These are phyloP conservation scores for Phoma sp. DNA, from an alignment of 2,329 filamentous ascomycete species.

Conservation along the genomic window DNA sequence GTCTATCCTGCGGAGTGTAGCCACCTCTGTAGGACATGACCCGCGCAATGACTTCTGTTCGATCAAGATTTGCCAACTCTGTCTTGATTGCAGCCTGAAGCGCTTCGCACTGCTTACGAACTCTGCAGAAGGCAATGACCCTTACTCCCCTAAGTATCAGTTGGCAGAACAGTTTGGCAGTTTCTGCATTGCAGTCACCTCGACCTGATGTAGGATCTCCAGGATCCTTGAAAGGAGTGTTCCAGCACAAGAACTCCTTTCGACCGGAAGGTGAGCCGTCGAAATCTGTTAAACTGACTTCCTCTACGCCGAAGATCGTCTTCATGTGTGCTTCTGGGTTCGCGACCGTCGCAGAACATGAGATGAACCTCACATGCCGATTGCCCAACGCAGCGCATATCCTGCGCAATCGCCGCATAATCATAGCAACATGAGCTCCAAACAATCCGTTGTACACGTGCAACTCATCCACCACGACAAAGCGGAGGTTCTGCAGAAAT, in stretches of 20 bases:
- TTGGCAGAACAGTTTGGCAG: constrained; percentile 89
- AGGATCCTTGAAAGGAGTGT: constrained; percentile 92
- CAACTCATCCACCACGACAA: constrained; percentile 83
- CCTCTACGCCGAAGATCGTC: constrained; percentile 86
- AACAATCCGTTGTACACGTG: constrained; percentile 97
- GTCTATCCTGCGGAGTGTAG: constrained; percentile 88
- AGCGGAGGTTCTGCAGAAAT: constrained; percentile 87
- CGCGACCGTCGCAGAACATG: constrained; percentile 93
- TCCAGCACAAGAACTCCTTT: constrained; percentile 98
- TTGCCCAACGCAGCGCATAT: constrained; percentile 93
- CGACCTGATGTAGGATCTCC: constrained; percentile 84
- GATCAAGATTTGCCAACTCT: constrained; percentile 75
- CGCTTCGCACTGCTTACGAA: constrained; percentile 87
- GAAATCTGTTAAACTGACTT: constrained; percentile 82
- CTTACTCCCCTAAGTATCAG: constrained; percentile 86
- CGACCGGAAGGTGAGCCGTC: constrained; percentile 91
- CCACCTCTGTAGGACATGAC: constrained; percentile 97
- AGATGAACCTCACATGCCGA: constrained; percentile 83
- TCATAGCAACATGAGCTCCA: constrained; percentile 90
- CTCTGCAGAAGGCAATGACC: constrained; percentile 89
- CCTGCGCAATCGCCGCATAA: constrained; percentile 87
- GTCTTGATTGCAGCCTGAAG: constrained; percentile 79
- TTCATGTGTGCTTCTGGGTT: constrained; percentile 92
- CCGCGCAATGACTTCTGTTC: constrained; percentile 74
- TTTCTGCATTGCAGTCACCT: constrained; percentile 80